Evolutionary conservation across 2,329 filamentous ascomycete species (phyloP), one percentile per base, ranked within the genome.

Genomic region (Cercospora janseana): DNA sequence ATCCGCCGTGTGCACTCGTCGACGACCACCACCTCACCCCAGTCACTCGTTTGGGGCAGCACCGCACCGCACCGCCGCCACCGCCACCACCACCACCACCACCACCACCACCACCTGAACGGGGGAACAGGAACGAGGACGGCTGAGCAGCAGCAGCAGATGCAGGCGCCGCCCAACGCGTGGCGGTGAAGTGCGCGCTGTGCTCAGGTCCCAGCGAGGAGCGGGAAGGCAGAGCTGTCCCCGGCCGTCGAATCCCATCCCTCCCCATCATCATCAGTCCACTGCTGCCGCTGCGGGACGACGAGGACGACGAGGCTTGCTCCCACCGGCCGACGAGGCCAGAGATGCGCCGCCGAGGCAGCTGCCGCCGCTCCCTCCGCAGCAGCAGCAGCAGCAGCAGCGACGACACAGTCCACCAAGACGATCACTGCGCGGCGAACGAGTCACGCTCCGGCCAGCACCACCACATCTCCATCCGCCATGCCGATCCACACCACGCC

Each of bases 361-460:
- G 51, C 47, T 29, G n/a, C 52, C 49, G 37, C 43, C 46, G 32
- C 12, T 37, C 29, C 31, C n/a, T 18, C 37, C 34, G 34, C 51
- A 31, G 23, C 44, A 31, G 44, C 43, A 40, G 43, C 48, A 26
- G 27, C 47, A 24, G 21, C 32, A n/a, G n/a, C n/a, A n/a, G n/a
- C n/a, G n/a, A n/a, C n/a, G n/a, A n/a, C n/a, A n/a, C n/a, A n/a
- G n/a, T n/a, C n/a, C n/a, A n/a, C n/a, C n/a, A n/a, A n/a, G 29
- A 37, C 47, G 46, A 51, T 43, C 34, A 15, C 29, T 24, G 23
- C 45, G 29, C 37, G 18, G 15, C 40, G 29, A 31, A 13, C 45
- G 45, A 52, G 50, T 48, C 50, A 48, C 43, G 50, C 32, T 27
- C 38, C 48, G 54, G 44, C 51, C 51, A 57, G 31, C 52, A 55